Conservation (phyloP, 1,284 basidiomycete species). For the Gymnopus androsaceus region DNA sequence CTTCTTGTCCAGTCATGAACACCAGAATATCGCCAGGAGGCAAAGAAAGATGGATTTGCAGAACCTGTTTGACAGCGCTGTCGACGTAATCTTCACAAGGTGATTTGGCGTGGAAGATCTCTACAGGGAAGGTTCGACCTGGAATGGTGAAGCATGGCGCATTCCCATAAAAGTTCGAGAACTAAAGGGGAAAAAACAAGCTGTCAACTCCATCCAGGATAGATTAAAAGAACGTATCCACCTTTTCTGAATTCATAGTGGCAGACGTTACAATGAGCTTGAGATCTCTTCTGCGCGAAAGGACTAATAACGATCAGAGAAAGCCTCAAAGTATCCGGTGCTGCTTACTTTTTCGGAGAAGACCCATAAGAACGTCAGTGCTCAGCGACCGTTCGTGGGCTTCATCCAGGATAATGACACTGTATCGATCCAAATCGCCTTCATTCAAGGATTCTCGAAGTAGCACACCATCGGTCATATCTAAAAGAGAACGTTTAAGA, state of each 20-base stretch:
- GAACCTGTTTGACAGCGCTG: conserved; percentile 94
- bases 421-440: conserved; percentile 93
- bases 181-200: conserved; percentile 46
- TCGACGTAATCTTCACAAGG: conserved; percentile 99
- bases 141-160: conserved; percentile 97
- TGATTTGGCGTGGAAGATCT: conserved; percentile 93
- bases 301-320: conserved; percentile 54
- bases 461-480: conserved; percentile 98
- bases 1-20: conserved; percentile 99
- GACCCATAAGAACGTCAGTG: conserved; percentile 96
- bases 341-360: conserved; percentile 86
- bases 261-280: conserved; percentile 98
- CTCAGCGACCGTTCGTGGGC: conserved; percentile 95
- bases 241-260: conserved; percentile 99
- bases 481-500: conserved; percentile 40
- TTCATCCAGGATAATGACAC: conserved; percentile 95
- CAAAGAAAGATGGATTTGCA: conserved; percentile 93
- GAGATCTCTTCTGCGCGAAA: conserved; percentile 88
- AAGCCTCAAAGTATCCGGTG: neutral
- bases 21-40: conserved; percentile 97
- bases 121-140: conserved; percentile 97
- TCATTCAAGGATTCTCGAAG: conserved; percentile 95
- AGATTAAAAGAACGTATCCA: conserved; percentile 27
- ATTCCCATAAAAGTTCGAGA: conserved; percentile 93
- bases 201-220: no score